Evolutionary conservation across 2,329 filamentous ascomycete genomes (phyloP).

Genomic region (Penicillium italicum): DNA sequence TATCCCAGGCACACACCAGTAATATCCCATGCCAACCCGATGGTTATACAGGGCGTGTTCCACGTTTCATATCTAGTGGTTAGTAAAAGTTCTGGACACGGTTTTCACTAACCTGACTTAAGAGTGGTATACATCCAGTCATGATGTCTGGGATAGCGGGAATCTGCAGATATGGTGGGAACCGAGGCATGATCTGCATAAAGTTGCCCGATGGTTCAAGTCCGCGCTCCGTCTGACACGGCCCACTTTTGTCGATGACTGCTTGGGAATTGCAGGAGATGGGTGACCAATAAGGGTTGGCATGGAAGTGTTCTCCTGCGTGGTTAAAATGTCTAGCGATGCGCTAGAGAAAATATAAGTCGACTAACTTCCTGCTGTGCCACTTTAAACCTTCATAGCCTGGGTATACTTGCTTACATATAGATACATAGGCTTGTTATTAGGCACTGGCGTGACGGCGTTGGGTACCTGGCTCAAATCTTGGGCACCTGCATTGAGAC

Average conservation of each 20-base stretch:
- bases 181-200: slow-evolving; percentile 67
- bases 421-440: slow-evolving; percentile 1
- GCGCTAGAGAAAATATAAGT: slow-evolving; percentile 11
- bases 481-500: slow-evolving; percentile 1
- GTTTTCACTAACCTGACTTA: not conserved
- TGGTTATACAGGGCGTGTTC: not conserved
- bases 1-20: not conserved
- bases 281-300: slow-evolving; percentile 19
- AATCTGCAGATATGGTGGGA: slow-evolving; percentile 77
- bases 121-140: not conserved
- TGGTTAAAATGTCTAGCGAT: slow-evolving; percentile 5
- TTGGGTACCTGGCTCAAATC: not conserved
- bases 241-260: slow-evolving; percentile 53
- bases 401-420: slow-evolving; percentile 5
- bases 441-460: not conserved
- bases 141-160: slow-evolving; percentile 55
- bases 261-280: slow-evolving; percentile 58
- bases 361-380: slow-evolving; percentile 8
- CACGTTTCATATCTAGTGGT: not conserved
- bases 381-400: slow-evolving; percentile 6
- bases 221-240: slow-evolving; percentile 58
- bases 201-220: slow-evolving; percentile 50
- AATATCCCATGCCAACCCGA: not conserved
- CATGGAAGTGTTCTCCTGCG: not conserved
- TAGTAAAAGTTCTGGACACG: not conserved